These are phyloP conservation scores for Candida qinlingensis DNA, from an alignment of 805 yeast genomes.

Conservation along the genomic window DNA sequence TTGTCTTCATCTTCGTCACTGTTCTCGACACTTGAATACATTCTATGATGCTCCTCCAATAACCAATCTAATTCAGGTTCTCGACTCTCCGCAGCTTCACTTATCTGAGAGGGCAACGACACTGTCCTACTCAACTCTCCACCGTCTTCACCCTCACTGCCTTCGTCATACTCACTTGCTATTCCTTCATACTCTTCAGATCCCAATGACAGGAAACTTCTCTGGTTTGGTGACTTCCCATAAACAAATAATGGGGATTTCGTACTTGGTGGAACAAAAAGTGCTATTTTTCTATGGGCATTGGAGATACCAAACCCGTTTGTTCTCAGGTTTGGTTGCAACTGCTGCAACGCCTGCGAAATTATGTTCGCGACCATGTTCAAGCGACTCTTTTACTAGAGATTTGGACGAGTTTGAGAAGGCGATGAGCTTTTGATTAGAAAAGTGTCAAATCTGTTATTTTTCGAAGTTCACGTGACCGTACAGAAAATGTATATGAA, in stretches of 20 bases:
- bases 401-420: too few relatives aligned
- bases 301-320: constrained; percentile 39
- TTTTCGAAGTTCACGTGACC: too few relatives aligned
- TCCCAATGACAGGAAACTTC: constrained; percentile 36
- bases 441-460: too few relatives aligned
- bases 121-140: constrained; percentile 35
- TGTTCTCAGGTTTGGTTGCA: constrained; percentile 34
- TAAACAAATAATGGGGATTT: constrained; percentile 34
- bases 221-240: constrained; percentile 28
- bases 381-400: too few relatives aligned
- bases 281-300: constrained; percentile 33
- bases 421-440: too few relatives aligned
- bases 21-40: constrained; percentile 28
- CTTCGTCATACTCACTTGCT: constrained; percentile 24
- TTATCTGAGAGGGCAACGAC: constrained; percentile 35
- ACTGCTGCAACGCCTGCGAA: constrained; percentile 21
- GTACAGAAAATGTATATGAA: too few relatives aligned
- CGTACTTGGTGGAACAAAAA: constrained; percentile 36
- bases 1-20: constrained; percentile 19
- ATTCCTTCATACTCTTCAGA: constrained; percentile 31
- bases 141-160: constrained; percentile 18
- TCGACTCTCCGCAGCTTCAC: constrained; percentile 23
- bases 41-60: constrained; percentile 34
- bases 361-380: constrained; percentile 13
- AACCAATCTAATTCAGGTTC: constrained; percentile 35